phyloP scores from a whole-genome alignment of 225 moss, liverwort and hornwort genomes.

The Neckera pumila region DNA sequence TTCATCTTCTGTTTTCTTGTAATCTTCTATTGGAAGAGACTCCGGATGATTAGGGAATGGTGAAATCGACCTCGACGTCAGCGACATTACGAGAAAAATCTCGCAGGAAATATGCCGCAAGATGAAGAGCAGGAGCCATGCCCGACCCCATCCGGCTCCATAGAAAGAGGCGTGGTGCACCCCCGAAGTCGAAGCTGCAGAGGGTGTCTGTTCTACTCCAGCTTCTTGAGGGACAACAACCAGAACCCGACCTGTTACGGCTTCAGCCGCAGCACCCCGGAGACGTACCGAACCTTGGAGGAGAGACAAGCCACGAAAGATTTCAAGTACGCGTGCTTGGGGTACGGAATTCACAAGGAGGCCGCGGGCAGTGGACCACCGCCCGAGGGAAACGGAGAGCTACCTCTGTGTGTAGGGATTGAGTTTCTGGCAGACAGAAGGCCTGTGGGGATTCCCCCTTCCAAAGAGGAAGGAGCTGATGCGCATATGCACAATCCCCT shows the following conservation, averaged over 20 bases:
- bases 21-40: not conserved
- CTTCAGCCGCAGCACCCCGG: constrained; percentile 38
- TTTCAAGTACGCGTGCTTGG: constrained; percentile 26
- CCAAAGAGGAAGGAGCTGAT: constrained; percentile 1
- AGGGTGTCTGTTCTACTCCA: constrained; percentile 74
- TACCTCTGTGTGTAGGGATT: constrained; percentile 28
- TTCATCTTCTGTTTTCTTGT: not conserved
- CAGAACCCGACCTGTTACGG: constrained; percentile 72
- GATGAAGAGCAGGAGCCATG: not conserved
- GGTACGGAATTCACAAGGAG: constrained; percentile 24
- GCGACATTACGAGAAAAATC: not conserved
- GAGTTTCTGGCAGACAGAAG: constrained; percentile 29
- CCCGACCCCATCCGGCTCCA: not conserved
- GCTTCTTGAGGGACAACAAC: constrained; percentile 49
- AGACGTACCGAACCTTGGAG: constrained; percentile 19
- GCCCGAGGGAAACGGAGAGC: constrained; percentile 4
- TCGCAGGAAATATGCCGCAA: not conserved
- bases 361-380: not conserved
- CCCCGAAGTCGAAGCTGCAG: constrained; percentile 51
- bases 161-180: constrained; percentile 21
- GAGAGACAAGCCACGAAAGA: constrained; percentile 29
- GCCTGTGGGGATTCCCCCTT: not conserved
- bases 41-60: not conserved
- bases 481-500: not conserved
- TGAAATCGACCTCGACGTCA: not conserved